These are phyloP conservation scores for Neurospora cerealis DNA, from an alignment of 495 filamentous ascomycete genomes.

Conservation along the genomic window DNA sequence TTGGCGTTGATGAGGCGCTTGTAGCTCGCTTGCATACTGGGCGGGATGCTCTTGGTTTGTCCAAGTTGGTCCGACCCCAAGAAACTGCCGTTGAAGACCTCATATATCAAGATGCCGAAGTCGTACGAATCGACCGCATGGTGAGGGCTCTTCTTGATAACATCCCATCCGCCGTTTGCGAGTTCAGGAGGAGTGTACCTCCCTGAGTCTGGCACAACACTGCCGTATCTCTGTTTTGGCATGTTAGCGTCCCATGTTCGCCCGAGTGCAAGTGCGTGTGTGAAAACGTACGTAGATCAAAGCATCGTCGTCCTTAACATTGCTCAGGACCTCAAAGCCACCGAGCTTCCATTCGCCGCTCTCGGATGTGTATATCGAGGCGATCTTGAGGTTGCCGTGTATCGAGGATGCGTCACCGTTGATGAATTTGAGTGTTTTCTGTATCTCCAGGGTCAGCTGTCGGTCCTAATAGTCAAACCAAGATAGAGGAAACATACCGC, in stretches of 20 bases:
- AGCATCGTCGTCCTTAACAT: slow-evolving; percentile 88
- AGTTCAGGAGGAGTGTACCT: slow-evolving; percentile 82
- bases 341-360: slow-evolving; percentile 97
- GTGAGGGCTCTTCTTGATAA: slow-evolving; percentile 71
- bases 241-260: slow-evolving; percentile 1
- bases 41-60: slow-evolving; percentile 78
- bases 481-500: slow-evolving; percentile 47
- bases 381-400: slow-evolving; percentile 74
- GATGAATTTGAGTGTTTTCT: slow-evolving; percentile 91
- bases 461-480: neutral
- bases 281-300: slow-evolving; percentile 64
- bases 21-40: slow-evolving; percentile 79
- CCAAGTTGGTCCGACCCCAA: slow-evolving; percentile 62
- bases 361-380: slow-evolving; percentile 83
- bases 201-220: slow-evolving; percentile 70
- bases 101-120: slow-evolving; percentile 74
- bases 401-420: slow-evolving; percentile 87
- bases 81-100: slow-evolving; percentile 83
- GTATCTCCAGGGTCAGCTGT: slow-evolving; percentile 5
- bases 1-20: slow-evolving; percentile 80
- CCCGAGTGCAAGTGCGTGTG: neutral
- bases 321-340: slow-evolving; percentile 88
- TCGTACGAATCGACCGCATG: slow-evolving; percentile 78
- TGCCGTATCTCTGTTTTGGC: slow-evolving; percentile 60
- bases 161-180: slow-evolving; percentile 76